Evolutionary conservation across 1,139 yeast genomes (phyloP).

Genomic region (Spathaspora sp.): DNA sequence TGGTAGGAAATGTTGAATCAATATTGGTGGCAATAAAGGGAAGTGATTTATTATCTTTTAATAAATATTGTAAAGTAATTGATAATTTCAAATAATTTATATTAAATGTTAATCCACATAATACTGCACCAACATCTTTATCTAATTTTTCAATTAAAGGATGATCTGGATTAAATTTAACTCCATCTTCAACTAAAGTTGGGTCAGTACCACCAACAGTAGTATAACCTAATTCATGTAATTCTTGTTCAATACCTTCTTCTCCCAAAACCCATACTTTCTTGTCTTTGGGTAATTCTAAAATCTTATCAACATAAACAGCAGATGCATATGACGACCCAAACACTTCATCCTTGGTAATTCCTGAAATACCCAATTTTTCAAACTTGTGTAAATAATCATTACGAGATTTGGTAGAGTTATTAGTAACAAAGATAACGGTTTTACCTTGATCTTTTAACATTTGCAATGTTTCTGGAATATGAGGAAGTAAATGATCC

Average conservation of each 20-base stretch:
- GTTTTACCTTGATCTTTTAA: constrained; percentile 49
- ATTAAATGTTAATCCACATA: constrained; percentile 79
- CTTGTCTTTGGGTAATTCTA: constrained; percentile 62
- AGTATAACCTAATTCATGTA: constrained; percentile 40
- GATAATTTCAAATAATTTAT: constrained; percentile 82
- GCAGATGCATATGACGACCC: constrained; percentile 94
- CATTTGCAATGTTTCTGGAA: constrained; percentile 38
- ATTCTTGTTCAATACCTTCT: constrained; percentile 44
- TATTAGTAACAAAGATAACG: constrained; percentile 88
- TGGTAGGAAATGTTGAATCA: constrained; percentile 90
- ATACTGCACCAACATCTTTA: constrained; percentile 77
- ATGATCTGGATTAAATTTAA: constrained; percentile 33
- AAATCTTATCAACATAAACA: constrained; percentile 74
- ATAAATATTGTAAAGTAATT: constrained; percentile 75
- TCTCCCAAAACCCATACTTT: constrained; percentile 51
- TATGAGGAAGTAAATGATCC: constrained; percentile 43
- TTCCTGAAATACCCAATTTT: constrained; percentile 65
- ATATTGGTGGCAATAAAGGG: constrained; percentile 92
- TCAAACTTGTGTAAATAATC: constrained; percentile 76
- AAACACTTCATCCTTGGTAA: constrained; percentile 73
- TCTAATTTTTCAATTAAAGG: constrained; percentile 51
- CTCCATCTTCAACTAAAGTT: constrained; percentile 27
- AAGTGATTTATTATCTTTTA: constrained; percentile 56
- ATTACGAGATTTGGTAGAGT: constrained; percentile 83
- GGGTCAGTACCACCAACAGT: constrained; percentile 47